Conservation (phyloP, 2,329 filamentous ascomycete genomes). For the Hortaea werneckii region DNA sequence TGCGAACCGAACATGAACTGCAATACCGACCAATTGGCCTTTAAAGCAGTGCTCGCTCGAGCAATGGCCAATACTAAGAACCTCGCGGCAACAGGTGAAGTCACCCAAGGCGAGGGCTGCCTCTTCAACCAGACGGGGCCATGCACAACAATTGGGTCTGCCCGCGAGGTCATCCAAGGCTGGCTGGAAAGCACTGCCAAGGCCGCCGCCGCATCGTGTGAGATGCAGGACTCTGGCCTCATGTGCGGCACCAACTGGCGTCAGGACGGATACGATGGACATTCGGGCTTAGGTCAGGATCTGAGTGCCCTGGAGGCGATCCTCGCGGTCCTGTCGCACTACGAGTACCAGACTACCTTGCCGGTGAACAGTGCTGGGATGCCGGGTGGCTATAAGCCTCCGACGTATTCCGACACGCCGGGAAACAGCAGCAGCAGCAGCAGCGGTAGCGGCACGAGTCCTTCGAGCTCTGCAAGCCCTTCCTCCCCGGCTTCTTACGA, state of each 20-base stretch:
- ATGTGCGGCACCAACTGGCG: conserved; percentile 39
- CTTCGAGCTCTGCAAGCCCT: background rate
- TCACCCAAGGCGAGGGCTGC: conserved; percentile 20
- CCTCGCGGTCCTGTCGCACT: conserved; percentile 6
- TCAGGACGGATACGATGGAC: conserved; percentile 31
- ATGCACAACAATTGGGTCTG: conserved; percentile 38
- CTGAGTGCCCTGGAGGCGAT: conserved; percentile 36
- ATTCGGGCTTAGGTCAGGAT: conserved; percentile 34
- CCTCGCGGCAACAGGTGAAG: conserved; percentile 3
- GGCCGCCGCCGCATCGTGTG: conserved; percentile 35
- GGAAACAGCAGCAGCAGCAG: background rate
- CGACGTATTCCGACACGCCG: too few species aligned
- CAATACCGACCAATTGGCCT: conserved; percentile 61
- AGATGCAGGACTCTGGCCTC: conserved; percentile 28
- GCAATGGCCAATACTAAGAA: conserved; percentile 7
- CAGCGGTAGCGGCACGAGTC: background rate
- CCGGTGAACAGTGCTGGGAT: too few species aligned
- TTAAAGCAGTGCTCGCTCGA: conserved; percentile 57
- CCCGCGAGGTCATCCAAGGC: background rate
- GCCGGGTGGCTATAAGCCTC: too few species aligned
- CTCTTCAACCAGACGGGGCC: conserved; percentile 41
- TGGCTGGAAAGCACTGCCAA: conserved; percentile 27
- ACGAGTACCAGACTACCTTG: background rate
- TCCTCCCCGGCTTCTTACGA: background rate
- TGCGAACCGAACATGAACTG: conserved; percentile 55